Conservation (phyloP, 176 grass and related monocot genomes). For the Guadua angustifolia region DNA sequence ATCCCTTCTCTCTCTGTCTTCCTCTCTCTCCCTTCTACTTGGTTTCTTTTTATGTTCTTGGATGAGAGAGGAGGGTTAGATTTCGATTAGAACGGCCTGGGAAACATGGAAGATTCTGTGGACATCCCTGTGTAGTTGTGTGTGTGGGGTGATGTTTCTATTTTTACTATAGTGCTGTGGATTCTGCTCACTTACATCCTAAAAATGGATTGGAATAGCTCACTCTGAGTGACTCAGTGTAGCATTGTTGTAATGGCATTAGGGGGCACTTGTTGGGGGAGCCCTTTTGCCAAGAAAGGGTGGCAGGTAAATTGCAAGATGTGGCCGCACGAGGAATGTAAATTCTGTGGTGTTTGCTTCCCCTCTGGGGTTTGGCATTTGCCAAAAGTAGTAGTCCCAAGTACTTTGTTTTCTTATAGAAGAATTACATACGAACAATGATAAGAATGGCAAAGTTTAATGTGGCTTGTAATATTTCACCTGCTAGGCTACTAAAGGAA, state of each 20-base stretch:
- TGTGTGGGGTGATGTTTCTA: neutral
- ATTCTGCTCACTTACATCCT: neutral
- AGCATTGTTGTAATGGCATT: neutral
- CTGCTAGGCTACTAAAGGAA: neutral
- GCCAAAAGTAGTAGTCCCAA: constrained; percentile 56
- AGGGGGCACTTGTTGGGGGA: neutral
- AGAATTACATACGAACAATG: constrained; percentile 38
- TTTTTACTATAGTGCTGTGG: neutral
- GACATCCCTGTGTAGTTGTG: neutral
- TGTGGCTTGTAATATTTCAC: constrained; percentile 11
- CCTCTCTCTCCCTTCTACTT: neutral
- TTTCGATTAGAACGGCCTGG: neutral
- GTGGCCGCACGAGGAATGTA: constrained; percentile 12
- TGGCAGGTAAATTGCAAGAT: neutral
- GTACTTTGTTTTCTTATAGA: constrained; percentile 31
- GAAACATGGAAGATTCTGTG: neutral
- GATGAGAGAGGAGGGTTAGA: neutral
- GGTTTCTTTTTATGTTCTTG: neutral
- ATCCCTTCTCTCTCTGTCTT: neutral
- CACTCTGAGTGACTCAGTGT: neutral
- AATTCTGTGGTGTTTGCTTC: neutral
- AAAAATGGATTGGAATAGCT: neutral
- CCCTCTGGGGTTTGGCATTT: neutral
- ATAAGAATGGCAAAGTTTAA: constrained; percentile 41
- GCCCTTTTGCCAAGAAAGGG: constrained; percentile 13